Evolutionary conservation across 768 basidiomycete genomes (phyloP), one percentile per base, ranked within the genome.

Genomic region (Suillus cothurnatus): DNA sequence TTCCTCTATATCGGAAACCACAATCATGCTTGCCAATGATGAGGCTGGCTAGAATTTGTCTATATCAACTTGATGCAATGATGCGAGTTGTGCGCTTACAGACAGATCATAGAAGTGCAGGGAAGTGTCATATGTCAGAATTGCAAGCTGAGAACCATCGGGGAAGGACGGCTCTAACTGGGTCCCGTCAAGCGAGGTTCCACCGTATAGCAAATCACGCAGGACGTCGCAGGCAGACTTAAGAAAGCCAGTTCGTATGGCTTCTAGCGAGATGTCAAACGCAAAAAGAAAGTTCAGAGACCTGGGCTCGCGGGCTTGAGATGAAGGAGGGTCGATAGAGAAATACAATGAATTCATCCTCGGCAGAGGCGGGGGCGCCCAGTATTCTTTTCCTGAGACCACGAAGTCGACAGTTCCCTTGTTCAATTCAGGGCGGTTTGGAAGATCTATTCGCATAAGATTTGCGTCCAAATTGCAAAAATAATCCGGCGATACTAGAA

Each of bases 321-420:
- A 69, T 0, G 81, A 78, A 50, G 79, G 81, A 2, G 87, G 83
- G 28, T 84, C 81, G 3, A 82, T 68, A 15, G 86, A 82, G 61
- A 82, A 81, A 71, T 86, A 89, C 2, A 88, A 81, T 28, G 84
- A 79, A 11, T 79, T 75, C 61, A 90, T 71, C 66, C 83, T 80
- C 34, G 82, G 79, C 21, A 86, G 81, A 15, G 91, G 88, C 55
- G 89, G 85, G 41, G 85, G 81, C 3, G 95, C 92, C 93, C 94
- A 95, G 72, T 99, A 99, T 55, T 89, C 87, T 67, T 88, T 80
- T 0, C 73, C 73, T 0, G 90, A 84, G 12, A 96, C 96, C 5
- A 82, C 81, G 68, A 97, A 96, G 76, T 99, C 97, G 59, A 97
- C 85, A 0, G 95, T 98, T 2, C 97, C 97, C 74, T 89, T 89